Evolutionary conservation across 257 asterid species (phyloP).

Genomic region (Vinca minor): DNA sequence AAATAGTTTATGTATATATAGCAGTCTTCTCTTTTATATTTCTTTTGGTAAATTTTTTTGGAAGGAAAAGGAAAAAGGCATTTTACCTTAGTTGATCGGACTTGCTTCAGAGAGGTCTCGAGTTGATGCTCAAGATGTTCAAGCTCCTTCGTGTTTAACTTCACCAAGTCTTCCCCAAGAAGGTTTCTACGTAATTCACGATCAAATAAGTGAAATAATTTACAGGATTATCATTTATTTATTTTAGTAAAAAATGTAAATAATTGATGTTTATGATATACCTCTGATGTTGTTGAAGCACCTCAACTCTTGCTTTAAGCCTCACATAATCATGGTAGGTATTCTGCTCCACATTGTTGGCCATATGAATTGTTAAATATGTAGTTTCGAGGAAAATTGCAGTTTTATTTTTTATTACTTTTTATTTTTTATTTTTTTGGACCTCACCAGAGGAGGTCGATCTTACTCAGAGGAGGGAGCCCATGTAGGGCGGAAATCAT

Average conservation of each 20-base stretch:
- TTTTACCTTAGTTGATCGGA: slow-evolving; percentile 30
- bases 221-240: neutral
- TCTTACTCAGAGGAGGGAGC: no score
- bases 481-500: no score
- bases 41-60: no score
- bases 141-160: slow-evolving; percentile 22
- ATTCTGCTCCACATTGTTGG: slow-evolving; percentile 10
- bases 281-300: slow-evolving; percentile 34
- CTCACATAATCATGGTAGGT: slow-evolving; percentile 28
- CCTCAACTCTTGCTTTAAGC: slow-evolving; percentile 32
- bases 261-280: neutral
- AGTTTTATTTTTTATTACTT: neutral
- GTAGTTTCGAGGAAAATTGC: neutral
- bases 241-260: neutral
- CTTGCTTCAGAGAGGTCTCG: slow-evolving; percentile 26
- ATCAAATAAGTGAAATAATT: neutral
- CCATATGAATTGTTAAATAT: neutral
- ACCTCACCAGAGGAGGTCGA: no score
- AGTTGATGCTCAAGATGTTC: slow-evolving; percentile 30
- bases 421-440: no score
- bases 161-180: slow-evolving; percentile 30
- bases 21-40: no score
- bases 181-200: slow-evolving; percentile 16
- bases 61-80: neutral
- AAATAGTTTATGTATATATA: no score